A percentile compares a stretch with the other conserved stretches of the same genome.
Evolutionary conservation across 345 rosid genomes (phyloP).

Genomic region (Bruguiera parviflora): DNA sequence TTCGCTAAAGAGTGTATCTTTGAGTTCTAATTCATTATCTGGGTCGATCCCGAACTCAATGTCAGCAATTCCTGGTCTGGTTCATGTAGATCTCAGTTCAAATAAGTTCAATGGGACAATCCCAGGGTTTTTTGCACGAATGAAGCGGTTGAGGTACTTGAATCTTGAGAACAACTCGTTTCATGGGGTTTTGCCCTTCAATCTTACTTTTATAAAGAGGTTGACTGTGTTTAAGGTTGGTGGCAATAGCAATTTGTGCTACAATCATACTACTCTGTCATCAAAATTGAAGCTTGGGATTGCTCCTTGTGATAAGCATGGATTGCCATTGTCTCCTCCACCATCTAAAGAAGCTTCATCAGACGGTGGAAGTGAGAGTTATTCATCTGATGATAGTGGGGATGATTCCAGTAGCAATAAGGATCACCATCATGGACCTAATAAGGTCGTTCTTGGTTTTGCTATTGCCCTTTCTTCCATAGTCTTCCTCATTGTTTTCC

Average conservation of each 20-base stretch:
- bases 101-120: conserved; percentile 88
- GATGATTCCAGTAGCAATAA: conserved; percentile 2
- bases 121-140: conserved; percentile 60
- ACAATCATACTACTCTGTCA: conserved; percentile 62
- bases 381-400: conserved; percentile 48
- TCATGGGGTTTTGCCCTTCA: conserved; percentile 85
- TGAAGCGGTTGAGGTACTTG: conserved; percentile 64
- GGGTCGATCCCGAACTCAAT: conserved; percentile 80
- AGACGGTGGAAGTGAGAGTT: conserved; percentile 29
- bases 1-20: conserved; percentile 57
- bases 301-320: conserved; percentile 82
- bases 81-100: conserved; percentile 78
- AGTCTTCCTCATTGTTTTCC: conserved; percentile 17
- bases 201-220: conserved; percentile 58
- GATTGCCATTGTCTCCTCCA: conserved; percentile 80
- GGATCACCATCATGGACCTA: too few species aligned
- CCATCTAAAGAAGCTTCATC: conserved; percentile 52
- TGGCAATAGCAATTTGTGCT: conserved; percentile 77
- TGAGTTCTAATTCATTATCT: conserved; percentile 71
- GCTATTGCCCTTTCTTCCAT: conserved; percentile 14
- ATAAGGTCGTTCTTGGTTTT: conserved; percentile 19
- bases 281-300: conserved; percentile 82
- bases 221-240: conserved; percentile 64
- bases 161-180: conserved; percentile 69
- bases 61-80: conserved; percentile 63